Base-by-base conservation (phyloP, 1,284 basidiomycete genomes). In the Puccinia coronata region DNA sequence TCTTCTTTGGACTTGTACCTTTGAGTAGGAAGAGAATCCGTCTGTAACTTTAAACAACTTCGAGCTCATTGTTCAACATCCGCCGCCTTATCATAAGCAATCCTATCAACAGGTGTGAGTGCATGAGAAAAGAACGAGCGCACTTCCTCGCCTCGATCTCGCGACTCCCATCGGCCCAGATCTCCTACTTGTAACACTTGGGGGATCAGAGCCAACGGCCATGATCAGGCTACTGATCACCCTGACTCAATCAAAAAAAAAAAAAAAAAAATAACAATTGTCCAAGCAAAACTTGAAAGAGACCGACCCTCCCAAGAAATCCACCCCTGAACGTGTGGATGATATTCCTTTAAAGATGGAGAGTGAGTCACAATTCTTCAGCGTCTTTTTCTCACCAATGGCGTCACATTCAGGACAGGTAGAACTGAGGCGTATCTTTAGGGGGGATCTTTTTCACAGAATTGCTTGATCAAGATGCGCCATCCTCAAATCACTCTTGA, bases 301-400 rank as follows among this genome's bases (percentile, higher is more conserved):
- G 51, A 31, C 39, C 31, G 78, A 63, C 25, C 20, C n/a, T 43
- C n/a, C 23, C 36, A 43, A 75, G 23, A 75, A 61, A 28, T 28
- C 72, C n/a, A 39, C 36, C 14, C 18, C 70, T 23, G 31, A 34
- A 49, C 55, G 59, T 74, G 1, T 57, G 11, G 79, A 81, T 67
- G 79, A 81, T n/a, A n/a, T 65, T 61, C 71, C 41, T 31, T 81
- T 28, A 71, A 81, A 67, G 79, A 81, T 61, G 79, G 71, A 57
- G 71, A 81, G 79, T 74, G 36, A 67, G 79, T 74, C 6, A 11
- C 65, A 53, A 16, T 34, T 39, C 34, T 28, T 25, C 39, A 51
- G 11, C 34, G 20, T 31, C 23, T 41, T 61, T 31, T 20, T 77
- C n/a, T 77, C 25, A n/a, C n/a, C n/a, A n/a, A n/a, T n/a, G n/a